phyloP scores from a whole-genome alignment of 768 basidiomycete species.

The Psilocybe cubensis region DNA sequence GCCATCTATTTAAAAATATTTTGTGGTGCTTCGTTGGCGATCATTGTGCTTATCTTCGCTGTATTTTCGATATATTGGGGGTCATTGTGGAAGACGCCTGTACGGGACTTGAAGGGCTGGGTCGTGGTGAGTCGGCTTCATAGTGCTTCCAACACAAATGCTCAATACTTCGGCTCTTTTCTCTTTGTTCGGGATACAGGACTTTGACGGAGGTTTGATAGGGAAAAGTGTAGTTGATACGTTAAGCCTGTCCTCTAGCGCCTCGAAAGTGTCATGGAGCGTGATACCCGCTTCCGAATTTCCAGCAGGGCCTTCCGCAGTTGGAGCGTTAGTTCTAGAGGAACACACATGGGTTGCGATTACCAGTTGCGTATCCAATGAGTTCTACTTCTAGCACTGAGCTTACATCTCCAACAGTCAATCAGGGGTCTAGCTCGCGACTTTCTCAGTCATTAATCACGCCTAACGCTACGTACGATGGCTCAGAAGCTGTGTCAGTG shows the following conservation, averaged over 20 bases:
- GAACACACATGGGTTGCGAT: conserved; percentile 60
- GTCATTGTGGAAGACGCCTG: conserved; percentile 48
- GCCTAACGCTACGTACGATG: conserved; percentile 49
- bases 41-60: conserved; percentile 48
- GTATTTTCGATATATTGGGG: conserved; percentile 65
- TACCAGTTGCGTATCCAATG: conserved; percentile 41
- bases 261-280: conserved; percentile 48
- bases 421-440: conserved; percentile 40
- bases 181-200: conserved; percentile 36
- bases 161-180: neutral
- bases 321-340: conserved; percentile 49
- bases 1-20: conserved; percentile 49
- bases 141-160: neutral
- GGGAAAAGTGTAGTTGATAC: conserved; percentile 48
- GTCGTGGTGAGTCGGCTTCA: conserved; percentile 58
- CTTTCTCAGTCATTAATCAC: conserved; percentile 38
- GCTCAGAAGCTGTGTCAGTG: conserved; percentile 50
- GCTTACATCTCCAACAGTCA: conserved; percentile 34
- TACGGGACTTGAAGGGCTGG: conserved; percentile 52
- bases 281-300: conserved; percentile 45
- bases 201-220: conserved; percentile 61
- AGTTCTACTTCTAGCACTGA: neutral
- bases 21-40: conserved; percentile 34
- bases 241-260: conserved; percentile 30
- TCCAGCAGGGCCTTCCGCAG: conserved; percentile 43